These are phyloP conservation scores for Phyllosticta citrichinensis DNA, from an alignment of 2,329 filamentous ascomycete species.

Conservation along the genomic window DNA sequence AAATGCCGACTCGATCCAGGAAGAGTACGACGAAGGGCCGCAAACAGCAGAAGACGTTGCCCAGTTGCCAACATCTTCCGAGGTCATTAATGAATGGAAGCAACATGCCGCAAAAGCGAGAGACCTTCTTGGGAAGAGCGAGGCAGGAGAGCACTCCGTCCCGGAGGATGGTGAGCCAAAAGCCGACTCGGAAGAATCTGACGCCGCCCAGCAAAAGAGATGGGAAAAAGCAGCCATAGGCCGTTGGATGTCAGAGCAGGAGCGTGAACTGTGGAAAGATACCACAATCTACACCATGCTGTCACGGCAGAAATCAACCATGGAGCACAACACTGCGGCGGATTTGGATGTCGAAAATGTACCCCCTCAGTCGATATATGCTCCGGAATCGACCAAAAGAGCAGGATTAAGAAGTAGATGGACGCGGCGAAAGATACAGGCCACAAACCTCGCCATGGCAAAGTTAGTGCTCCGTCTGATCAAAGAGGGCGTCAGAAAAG, in stretches of 20 bases:
- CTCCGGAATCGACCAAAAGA: conserved; percentile 21
- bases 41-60: neutral
- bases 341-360: conserved; percentile 22
- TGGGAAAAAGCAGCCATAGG: neutral
- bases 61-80: neutral
- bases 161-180: neutral
- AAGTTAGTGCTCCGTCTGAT: conserved; percentile 28
- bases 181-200: neutral
- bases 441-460: conserved; percentile 31
- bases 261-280: conserved; percentile 15
- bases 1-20: neutral
- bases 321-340: conserved; percentile 27
- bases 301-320: neutral
- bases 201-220: neutral
- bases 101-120: neutral
- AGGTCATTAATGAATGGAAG: neutral
- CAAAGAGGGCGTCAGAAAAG: conserved; percentile 14
- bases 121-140: neutral
- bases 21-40: neutral
- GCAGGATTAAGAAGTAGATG: conserved; percentile 24
- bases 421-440: conserved; percentile 33
- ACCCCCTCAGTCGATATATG: conserved; percentile 38
- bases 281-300: conserved; percentile 24
- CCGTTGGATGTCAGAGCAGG: neutral
- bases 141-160: neutral